Percentiles rank a stretch among this genome's conserved stretches.
phyloP scores from a whole-genome alignment of 164 flowering plant genomes.

The Macadamia tetraphylla region DNA sequence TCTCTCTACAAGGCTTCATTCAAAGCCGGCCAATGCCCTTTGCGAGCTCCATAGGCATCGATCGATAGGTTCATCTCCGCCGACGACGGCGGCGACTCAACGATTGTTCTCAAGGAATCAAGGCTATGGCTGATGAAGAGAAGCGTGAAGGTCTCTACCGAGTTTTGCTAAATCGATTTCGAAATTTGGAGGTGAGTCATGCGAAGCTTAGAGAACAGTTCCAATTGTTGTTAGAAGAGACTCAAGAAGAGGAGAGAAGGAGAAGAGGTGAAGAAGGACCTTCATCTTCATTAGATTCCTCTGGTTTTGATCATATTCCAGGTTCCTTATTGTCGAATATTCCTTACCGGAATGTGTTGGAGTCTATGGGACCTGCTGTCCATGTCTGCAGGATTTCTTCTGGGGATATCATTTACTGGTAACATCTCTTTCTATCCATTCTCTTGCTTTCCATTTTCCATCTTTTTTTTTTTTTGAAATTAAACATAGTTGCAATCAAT shows the following conservation, averaged over 20 bases:
- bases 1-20: background rate
- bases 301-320: slow-evolving; percentile 15
- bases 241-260: slow-evolving; percentile 5
- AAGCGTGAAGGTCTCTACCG: slow-evolving; percentile 12
- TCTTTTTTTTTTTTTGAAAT: background rate
- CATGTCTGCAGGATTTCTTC: slow-evolving; percentile 41
- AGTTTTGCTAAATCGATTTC: slow-evolving; percentile 34
- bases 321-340: slow-evolving; percentile 28
- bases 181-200: slow-evolving; percentile 51
- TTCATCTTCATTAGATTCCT: slow-evolving; percentile 9
- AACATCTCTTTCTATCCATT: background rate
- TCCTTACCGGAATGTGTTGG: slow-evolving; percentile 48
- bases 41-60: background rate
- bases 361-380: slow-evolving; percentile 66
- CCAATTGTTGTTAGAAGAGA: slow-evolving; percentile 12
- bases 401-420: slow-evolving; percentile 70
- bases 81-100: background rate
- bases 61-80: background rate
- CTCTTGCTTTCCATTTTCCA: background rate
- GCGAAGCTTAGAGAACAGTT: slow-evolving; percentile 39
- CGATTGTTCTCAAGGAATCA: background rate
- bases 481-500: background rate
- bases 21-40: background rate
- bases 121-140: slow-evolving; percentile 4
- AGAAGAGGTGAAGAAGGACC: background rate